Evolutionary conservation across 106 monocot genomes (phyloP).

Genomic region (Allium fistulosum): DNA sequence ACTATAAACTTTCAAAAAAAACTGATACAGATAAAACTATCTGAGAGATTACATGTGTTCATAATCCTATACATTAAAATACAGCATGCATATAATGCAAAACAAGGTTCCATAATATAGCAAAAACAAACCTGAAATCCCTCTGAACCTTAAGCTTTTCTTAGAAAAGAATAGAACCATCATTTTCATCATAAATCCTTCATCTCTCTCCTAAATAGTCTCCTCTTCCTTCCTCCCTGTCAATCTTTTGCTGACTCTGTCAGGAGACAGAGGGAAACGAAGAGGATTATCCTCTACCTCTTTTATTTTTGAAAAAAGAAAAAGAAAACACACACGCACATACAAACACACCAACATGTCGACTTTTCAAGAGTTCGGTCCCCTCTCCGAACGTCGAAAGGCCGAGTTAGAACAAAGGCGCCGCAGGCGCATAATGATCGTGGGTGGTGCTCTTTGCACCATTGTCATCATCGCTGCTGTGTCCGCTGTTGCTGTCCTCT

Average conservation of each 20-base stretch:
- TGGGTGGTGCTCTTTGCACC: slow-evolving; percentile 21
- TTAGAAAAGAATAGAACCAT: neutral
- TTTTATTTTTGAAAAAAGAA: neutral
- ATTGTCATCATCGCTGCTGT: slow-evolving; percentile 29
- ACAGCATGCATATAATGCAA: no score
- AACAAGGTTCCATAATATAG: no score
- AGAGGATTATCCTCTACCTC: neutral
- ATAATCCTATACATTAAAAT: no score
- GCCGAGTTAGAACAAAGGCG: slow-evolving; percentile 30
- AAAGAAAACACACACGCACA: neutral
- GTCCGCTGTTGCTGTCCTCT: slow-evolving; percentile 15
- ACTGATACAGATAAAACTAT: no score
- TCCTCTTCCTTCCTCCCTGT: slow-evolving; percentile 13
- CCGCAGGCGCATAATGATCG: slow-evolving; percentile 33
- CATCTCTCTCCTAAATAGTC: neutral
- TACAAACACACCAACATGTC: slow-evolving; percentile 19
- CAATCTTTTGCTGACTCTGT: slow-evolving; percentile 11
- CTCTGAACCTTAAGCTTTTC: slow-evolving; percentile 23
- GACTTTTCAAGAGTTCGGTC: slow-evolving; percentile 55
- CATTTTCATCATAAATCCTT: no score
- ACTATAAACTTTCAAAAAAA: no score
- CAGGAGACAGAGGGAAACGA: slow-evolving; percentile 25
- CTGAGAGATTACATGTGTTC: no score
- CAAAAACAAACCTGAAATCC: slow-evolving; percentile 13
- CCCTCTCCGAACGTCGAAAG: slow-evolving; percentile 53